Evolutionary conservation across 805 yeast genomes (phyloP), one percentile per base, ranked within the genome.

Genomic region (Candida mattraensis): DNA sequence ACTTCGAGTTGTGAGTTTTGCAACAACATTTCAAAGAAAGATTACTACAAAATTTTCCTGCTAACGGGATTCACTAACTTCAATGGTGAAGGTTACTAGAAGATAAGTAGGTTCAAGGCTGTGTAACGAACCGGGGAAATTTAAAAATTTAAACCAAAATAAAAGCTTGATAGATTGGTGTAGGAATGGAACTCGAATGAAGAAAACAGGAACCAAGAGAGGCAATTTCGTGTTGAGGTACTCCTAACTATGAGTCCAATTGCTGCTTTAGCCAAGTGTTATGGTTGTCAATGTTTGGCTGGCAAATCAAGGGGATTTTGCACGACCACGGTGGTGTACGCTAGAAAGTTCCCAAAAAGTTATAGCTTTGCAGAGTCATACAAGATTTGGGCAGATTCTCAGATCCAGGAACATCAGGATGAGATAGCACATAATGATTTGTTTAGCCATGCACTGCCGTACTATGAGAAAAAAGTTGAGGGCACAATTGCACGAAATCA

Each of bases 1-100:
- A 84, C 93, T 0, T 76, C 84, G 35, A 86, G 88, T 2, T 85
- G 91, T 87, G 85, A 83, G 51, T 85, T 86, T 71, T 83, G 88
- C 37, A 84, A 83, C 53, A 72, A 72, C 44, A 76, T 84, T 25
- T 63, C 78, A 17, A 80, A 82, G 53, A 83, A 82, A 50, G 69
- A 72, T n/a, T 84, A 81, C 56, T 63, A 59, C 39, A 74, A 72
- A 50, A 66, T 78, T 30, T 83, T 84, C 56, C 53, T 84, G 29
- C 58, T 84, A 31, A 66, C 83, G 13, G 87, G 88, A 0, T 84
- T 84, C 53, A 71, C 78, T 14, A 88, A 89, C 11, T 84, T 84
- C 56, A 83, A 84, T 45, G 89, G 89, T 7, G 87, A 82, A 40
- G 84, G 85, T 0, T 78, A 77, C 41, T 74, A 45, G 40, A 21